Evolutionary conservation across 2,329 filamentous ascomycete species (phyloP).

Genomic region (Paraphaeosphaeria minitans): DNA sequence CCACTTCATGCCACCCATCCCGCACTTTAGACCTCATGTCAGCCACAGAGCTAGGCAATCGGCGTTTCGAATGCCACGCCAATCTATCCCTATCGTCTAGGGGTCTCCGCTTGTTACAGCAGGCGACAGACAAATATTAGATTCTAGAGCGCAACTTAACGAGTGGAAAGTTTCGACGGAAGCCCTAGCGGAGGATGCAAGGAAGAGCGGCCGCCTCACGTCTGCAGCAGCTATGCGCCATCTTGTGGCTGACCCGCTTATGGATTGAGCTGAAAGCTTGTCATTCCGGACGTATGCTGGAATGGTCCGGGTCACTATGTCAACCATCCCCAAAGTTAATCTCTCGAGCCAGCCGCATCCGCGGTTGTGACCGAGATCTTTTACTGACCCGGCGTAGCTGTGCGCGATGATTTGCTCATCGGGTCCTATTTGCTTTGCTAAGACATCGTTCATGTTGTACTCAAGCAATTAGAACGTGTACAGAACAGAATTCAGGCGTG

Average conservation of each 20-base stretch:
- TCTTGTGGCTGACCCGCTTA: background rate
- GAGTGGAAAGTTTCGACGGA: background rate
- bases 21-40: background rate
- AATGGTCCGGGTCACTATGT: background rate
- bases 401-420: background rate
- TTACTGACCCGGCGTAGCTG: background rate
- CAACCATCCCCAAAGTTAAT: background rate
- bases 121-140: background rate
- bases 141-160: background rate
- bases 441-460: background rate
- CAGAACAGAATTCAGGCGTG: background rate
- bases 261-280: background rate
- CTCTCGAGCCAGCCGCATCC: background rate
- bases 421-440: background rate
- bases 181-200: background rate
- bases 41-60: background rate
- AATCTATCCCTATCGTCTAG: constrained; percentile 1
- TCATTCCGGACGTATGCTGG: background rate
- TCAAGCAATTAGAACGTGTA: background rate
- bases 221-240: background rate
- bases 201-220: background rate
- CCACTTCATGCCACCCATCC: background rate
- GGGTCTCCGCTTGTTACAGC: background rate
- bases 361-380: background rate
- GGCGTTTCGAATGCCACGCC: background rate